Conservation (phyloP, 805 yeast genomes). For the Wickerhamiella slavikovae region DNA sequence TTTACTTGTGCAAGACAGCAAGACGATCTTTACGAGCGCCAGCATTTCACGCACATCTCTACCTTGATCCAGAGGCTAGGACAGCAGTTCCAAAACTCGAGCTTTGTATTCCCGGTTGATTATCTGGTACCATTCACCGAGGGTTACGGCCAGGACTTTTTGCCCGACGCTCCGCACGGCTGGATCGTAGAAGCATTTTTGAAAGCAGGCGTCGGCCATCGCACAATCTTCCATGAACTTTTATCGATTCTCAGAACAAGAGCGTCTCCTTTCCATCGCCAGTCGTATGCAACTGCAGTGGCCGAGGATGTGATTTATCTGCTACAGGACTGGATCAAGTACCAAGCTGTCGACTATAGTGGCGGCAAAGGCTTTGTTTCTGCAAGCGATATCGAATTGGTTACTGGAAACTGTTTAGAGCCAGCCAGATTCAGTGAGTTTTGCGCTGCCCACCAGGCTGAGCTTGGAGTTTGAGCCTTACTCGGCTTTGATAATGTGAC, state of each 20-base stretch:
- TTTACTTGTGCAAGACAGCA: conserved; percentile 28
- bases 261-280: conserved; percentile 16
- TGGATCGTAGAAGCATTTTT: conserved; percentile 22
- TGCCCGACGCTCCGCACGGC: conserved; percentile 21
- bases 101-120: conserved; percentile 60
- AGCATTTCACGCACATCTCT: conserved; percentile 21
- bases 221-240: conserved; percentile 13
- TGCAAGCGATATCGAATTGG: too few relatives aligned
- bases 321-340: conserved; percentile 6
- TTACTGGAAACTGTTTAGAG: too few relatives aligned
- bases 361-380: too few relatives aligned
- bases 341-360: too few relatives aligned
- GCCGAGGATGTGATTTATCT: conserved; percentile 14
- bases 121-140: conserved; percentile 47
- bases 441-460: too few relatives aligned
- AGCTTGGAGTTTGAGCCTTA: too few relatives aligned
- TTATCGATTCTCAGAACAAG: conserved; percentile 14
- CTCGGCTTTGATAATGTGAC: too few relatives aligned
- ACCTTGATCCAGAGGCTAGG: conserved; percentile 30
- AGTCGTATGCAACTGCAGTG: conserved; percentile 7
- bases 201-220: conserved; percentile 17
- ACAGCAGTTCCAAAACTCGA: conserved; percentile 41
- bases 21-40: conserved; percentile 12
- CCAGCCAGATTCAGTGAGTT: too few relatives aligned
- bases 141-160: conserved; percentile 28